Base-by-base conservation (phyloP, 345 rosid species). In the Leavenworthia alabamica region DNA sequence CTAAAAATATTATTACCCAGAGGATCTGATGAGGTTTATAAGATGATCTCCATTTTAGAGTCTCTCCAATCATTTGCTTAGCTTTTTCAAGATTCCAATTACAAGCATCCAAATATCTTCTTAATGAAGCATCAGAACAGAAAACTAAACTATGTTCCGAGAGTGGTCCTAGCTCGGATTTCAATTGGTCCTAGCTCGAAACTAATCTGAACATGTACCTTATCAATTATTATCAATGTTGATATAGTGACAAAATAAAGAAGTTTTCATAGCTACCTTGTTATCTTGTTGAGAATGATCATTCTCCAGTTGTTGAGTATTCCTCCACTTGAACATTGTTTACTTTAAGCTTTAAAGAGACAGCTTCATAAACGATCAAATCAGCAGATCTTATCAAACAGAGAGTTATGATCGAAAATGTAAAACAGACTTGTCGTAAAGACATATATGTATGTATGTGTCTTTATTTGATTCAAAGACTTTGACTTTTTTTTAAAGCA, bases 1-100 rank as follows among this genome's bases (percentile, higher is more conserved):
- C n/a, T n/a, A n/a, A n/a, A n/a, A n/a, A n/a, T n/a, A n/a, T n/a
- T n/a, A n/a, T 73, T 78, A 93, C 99, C 99, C 99, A 89, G 35
- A 82, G 91, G 62, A 85, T 89, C 67, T 87, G 91, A 24, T 89
- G 97, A 37, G 99, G 99, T 72, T 85, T 93, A 74, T 76, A 93
- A 8, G 84, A 60, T 23, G 88, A 77, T 64, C 99, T 78, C 99
- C 99, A 93, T 58, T 81, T 73, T 35, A 93, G 77, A 27, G 97
- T 75, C 52, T 87, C 97, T 36, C 84, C 84, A 75, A 93, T 46
- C 97, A 93, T 83, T 71, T 73, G 79, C 79, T 72, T 85, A 23
- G 97, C 74, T 60, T 93, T 87, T 5, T 83, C 92, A 6, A 93
- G 81, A 64, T 93, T 81, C 97, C 97, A 89, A 41, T 62, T 82